Base-by-base conservation (phyloP, 202 grass and related monocot species). In the Zoysia matrella region DNA sequence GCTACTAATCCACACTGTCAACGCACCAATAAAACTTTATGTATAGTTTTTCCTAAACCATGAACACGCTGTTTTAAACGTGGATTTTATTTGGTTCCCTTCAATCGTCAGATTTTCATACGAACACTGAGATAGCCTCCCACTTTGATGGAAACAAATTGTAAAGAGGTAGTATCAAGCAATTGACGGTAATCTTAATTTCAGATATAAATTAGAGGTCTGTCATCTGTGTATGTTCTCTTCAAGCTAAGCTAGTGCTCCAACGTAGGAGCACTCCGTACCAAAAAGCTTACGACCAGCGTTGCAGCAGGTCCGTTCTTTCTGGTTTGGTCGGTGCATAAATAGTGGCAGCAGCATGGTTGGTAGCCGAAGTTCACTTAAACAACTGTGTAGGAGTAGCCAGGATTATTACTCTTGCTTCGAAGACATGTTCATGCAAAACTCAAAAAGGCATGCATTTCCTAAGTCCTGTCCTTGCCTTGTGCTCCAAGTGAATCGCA, bases 301-400 rank as follows among this genome's bases (percentile, higher is more conserved):
- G 30, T 36, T 36, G 30, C 30, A 36, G 30, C 30, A 36, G 30
- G 30, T 36, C 30, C 30, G 30, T 78, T 13, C 18, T 62, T 62
- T 62, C 3, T 39, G 7, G 36, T 47, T 40, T 88, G 86, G 70
- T 84, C 75, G 75, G 86, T 70, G 70, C 7, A 56, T 48, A 69
- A 63, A 75, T 83, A 69, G 63, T 39, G 6, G 8, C 22, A 18
- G 51, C 8, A 68, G 51, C 22, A 60, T 50, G 44, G 71, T 83
- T 67, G 81, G 80, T 68, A 56, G 53, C 43, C 11, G 11, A 69
- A 47, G 65, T 50, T 87, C 67, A 5, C 30, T 56, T 76, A 86
- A 48, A 71, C 65, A 62, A 13, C n/a, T 4, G 65, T 67, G 14
- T 15, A 56, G 14, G 5, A 11, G 14, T n/a, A 8, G 39, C 10